Conservation (phyloP, 371 early-diverging fungal species). For the Syncephalis plumigaleata region DNA sequence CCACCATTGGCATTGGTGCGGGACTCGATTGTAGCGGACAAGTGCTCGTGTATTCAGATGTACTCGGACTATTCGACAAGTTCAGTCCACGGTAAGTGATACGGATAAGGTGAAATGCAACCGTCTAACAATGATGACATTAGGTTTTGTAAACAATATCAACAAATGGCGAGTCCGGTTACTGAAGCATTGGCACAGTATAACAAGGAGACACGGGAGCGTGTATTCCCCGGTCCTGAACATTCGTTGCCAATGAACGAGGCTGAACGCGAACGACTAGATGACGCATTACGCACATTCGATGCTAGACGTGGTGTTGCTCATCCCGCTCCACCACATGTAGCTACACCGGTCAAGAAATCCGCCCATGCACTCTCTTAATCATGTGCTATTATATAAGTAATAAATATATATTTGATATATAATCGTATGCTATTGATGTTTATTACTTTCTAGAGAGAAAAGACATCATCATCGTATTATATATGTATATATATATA, state of each 20-base stretch:
- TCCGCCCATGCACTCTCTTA: too few species aligned
- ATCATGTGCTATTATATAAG: too few species aligned
- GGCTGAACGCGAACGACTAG: conserved; percentile 28
- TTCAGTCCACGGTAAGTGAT: conserved; percentile 45
- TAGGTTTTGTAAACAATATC: conserved; percentile 83
- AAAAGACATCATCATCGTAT: too few species aligned
- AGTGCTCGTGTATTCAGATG: conserved; percentile 81
- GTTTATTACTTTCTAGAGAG: too few species aligned
- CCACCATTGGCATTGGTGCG: conserved; percentile 95
- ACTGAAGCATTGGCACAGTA: conserved; percentile 50
- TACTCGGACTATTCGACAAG: conserved; percentile 69
- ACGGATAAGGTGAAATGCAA: not conserved
- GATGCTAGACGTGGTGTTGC: not conserved
- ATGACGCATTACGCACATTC: conserved; percentile 7
- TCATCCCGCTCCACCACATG: too few species aligned
- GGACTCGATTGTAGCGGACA: conserved; percentile 80
- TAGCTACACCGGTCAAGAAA: too few species aligned
- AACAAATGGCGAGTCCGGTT: conserved; percentile 49
- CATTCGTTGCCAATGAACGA: conserved; percentile 58
- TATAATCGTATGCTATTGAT: too few species aligned
- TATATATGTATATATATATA: not conserved
- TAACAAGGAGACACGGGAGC: conserved; percentile 50
- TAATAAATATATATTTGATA: too few species aligned
- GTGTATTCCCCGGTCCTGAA: conserved; percentile 59
- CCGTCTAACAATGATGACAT: not conserved